Evolutionary conservation across 306 rosid species (phyloP), one percentile per base, ranked within the genome.

Genomic region (Vigna unguiculata): DNA sequence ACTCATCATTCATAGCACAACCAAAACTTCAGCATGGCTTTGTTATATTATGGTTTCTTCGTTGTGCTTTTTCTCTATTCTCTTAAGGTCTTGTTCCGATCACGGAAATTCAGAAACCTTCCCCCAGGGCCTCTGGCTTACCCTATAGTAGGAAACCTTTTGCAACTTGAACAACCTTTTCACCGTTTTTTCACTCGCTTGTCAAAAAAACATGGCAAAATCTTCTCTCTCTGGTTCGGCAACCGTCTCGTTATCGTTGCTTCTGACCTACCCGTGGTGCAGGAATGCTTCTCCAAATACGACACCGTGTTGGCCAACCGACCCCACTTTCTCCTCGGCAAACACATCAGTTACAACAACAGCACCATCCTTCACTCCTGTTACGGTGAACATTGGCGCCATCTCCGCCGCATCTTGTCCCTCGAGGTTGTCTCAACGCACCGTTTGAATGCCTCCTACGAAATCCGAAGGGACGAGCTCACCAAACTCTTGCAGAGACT

Each of bases 311-410:
- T 17, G 3, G 69, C 69, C 0, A 63, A 36, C 30, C 70, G 49
- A 1, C 70, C 49, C 1, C 28, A 19, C 4, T 38, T 63, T 19
- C 47, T 62, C 24, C 1, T 6, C 0, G 68, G 68, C 7, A 62
- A 34, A 24, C 36, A 62, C 68, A 34, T 62, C 47, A 21, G 47
- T 7, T 34, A 62, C 47, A 34, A 62, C 25, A 16, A n/a, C 68
- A 62, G 47, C 45, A 34, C 24, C 68, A 7, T 62, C 1, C 5
- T 6, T 2, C 14, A 6, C 0, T 7, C 47, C 1, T 2, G 24
- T 22, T 62, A 62, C 15, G 47, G 68, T 14, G 47, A 62, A 14
- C 68, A 62, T 6, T 62, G 68, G 68, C 68, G 47, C 15, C 36
- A 62, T 9, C 68, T 62, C 47, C 68, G 68, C 15, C 68, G 68